Percentiles rank a stretch among this genome's conserved stretches.
Evolutionary conservation across 345 rosid species (phyloP).

Genomic region (Brassica juncea): DNA sequence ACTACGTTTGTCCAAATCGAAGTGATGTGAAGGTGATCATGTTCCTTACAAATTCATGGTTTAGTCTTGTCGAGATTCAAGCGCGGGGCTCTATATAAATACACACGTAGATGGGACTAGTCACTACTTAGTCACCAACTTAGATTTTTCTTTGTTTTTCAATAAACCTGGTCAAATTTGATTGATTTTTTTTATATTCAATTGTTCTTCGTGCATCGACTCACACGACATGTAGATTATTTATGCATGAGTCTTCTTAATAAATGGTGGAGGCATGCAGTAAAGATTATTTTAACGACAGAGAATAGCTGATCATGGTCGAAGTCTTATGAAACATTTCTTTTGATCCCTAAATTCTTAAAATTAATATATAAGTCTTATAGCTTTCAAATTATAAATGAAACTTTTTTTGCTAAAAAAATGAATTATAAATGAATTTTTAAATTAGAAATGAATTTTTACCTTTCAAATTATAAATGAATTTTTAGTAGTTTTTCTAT

Average conservation of each 20-base stretch:
- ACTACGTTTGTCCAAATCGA: constrained; percentile 34
- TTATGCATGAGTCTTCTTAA: neutral
- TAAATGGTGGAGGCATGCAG: neutral
- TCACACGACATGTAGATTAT: neutral
- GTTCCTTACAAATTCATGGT: constrained; percentile 36
- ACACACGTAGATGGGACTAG: constrained; percentile 29
- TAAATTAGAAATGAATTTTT: no score
- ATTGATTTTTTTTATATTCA: constrained; percentile 1
- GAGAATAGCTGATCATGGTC: neutral
- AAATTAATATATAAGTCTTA: no score
- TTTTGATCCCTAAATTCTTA: neutral
- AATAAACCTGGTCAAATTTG: constrained; percentile 16
- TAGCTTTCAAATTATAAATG: no score
- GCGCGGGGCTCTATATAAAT: constrained; percentile 44
- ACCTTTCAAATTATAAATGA: no score
- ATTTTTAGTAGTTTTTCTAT: no score
- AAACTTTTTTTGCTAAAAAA: no score
- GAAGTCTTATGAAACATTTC: neutral
- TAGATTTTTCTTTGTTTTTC: constrained; percentile 23
- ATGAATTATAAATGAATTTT: no score
- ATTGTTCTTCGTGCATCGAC: constrained; percentile 17
- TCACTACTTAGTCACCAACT: constrained; percentile 35
- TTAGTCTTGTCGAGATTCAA: constrained; percentile 44
- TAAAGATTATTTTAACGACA: neutral
- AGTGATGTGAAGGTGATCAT: constrained; percentile 45